Conservation (phyloP, 192 early-diverging fungal genomes). For the Gonapodya prolifera region DNA sequence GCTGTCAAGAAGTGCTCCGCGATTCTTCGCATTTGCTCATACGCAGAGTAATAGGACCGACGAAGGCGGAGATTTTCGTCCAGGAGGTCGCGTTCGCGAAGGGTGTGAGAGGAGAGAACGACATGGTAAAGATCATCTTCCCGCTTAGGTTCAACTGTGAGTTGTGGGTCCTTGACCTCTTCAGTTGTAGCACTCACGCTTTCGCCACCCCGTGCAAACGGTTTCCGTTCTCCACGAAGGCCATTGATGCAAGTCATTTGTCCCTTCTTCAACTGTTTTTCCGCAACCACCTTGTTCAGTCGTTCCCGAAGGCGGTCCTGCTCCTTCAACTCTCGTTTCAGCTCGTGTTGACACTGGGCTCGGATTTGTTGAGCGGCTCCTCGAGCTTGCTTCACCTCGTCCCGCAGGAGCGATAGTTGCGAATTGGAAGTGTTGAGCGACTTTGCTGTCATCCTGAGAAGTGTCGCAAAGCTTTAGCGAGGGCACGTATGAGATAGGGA, state of each 20-base stretch:
- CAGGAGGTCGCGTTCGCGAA: background rate
- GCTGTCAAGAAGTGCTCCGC: background rate
- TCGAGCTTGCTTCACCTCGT: background rate
- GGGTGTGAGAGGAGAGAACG: background rate
- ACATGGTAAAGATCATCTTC: conserved; percentile 1
- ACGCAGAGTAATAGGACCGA: background rate
- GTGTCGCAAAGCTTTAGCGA: background rate
- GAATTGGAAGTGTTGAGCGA: background rate
- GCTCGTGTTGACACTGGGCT: background rate
- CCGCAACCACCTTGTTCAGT: background rate
- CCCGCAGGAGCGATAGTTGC: background rate
- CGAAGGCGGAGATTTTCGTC: background rate
- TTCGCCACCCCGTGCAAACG: background rate
- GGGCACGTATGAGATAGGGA: background rate
- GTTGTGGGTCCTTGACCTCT: background rate
- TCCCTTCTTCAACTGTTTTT: background rate
- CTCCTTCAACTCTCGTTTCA: background rate
- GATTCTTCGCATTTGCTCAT: background rate
- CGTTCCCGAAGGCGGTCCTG: background rate
- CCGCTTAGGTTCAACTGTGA: background rate
- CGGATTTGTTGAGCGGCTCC: background rate
- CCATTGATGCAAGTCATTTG: background rate
- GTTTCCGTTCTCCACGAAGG: background rate
- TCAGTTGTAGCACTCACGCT: background rate
- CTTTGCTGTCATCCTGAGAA: background rate